These are phyloP conservation scores for Rhizopogon sp. DNA, from an alignment of 768 basidiomycete genomes.

Conservation along the genomic window DNA sequence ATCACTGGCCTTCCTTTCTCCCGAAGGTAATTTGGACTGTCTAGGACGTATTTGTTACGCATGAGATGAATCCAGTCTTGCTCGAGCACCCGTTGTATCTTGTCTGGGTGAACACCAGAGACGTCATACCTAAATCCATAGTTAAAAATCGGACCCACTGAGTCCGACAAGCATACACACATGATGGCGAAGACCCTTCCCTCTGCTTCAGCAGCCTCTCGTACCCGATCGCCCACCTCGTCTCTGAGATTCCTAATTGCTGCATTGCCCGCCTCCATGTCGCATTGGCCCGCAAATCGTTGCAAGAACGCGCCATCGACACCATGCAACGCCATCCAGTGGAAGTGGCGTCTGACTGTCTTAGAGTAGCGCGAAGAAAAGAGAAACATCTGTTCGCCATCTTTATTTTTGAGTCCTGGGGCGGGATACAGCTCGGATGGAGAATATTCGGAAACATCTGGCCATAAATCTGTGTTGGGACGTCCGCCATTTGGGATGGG, in stretches of 20 bases:
- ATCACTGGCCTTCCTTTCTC: conserved; percentile 70
- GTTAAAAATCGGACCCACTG: not conserved
- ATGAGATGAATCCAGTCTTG: conserved; percentile 75
- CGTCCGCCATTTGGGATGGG: conserved; percentile 66
- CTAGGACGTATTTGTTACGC: conserved; percentile 52
- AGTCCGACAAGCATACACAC: conserved; percentile 36
- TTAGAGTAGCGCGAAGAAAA: conserved; percentile 77
- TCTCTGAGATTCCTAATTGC: conserved; percentile 63
- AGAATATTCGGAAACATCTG: conserved; percentile 67
- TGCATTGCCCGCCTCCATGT: conserved; percentile 46
- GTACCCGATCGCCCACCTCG: conserved; percentile 66
- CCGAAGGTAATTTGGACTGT: conserved; percentile 68
- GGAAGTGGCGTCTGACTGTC: conserved; percentile 56
- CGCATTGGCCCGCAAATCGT: conserved; percentile 67
- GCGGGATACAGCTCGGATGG: conserved; percentile 66
- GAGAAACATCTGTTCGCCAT: conserved; percentile 58
- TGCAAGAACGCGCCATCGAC: conserved; percentile 82
- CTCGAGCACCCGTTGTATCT: conserved; percentile 61
- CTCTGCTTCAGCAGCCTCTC: conserved; percentile 74
- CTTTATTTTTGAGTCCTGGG: conserved; percentile 54
- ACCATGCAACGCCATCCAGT: conserved; percentile 78
- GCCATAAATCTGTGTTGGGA: conserved; percentile 76
- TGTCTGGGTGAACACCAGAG: conserved; percentile 66
- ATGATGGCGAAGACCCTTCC: conserved; percentile 83
- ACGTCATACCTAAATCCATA: conserved; percentile 66